These are phyloP conservation scores for Trametes hirsuta DNA, from an alignment of 1,284 basidiomycete genomes.

Conservation along the genomic window DNA sequence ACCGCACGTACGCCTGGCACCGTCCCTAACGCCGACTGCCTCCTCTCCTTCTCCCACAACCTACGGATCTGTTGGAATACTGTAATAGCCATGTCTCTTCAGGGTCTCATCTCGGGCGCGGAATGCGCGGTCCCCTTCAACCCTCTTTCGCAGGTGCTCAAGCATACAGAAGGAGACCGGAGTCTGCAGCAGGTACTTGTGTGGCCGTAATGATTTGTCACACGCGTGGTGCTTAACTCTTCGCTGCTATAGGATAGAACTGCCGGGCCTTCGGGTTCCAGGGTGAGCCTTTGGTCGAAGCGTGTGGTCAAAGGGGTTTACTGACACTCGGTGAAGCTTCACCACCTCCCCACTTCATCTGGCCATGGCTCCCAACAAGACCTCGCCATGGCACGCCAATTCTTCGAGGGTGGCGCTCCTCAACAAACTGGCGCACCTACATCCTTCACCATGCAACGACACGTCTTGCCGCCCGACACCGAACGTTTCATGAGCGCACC, in stretches of 20 bases:
- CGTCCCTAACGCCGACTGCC: conserved; percentile 11
- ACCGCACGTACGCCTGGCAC: background rate
- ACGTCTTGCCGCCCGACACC: conserved; percentile 44
- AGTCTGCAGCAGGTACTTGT: conserved; percentile 76
- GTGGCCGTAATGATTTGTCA: conserved; percentile 25
- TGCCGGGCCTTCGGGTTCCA: conserved; percentile 70
- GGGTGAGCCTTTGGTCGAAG: conserved; percentile 45
- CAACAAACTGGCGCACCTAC: conserved; percentile 34
- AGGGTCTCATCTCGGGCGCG: conserved; percentile 85
- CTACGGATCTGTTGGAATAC: background rate
- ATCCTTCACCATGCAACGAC: conserved; percentile 35
- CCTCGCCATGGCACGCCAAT: conserved; percentile 74
- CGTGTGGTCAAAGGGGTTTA: background rate
- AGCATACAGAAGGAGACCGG: conserved; percentile 90
- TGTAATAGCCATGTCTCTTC: conserved; percentile 60
- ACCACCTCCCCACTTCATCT: conserved; percentile 66
- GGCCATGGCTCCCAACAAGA: conserved; percentile 61
- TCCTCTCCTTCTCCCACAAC: background rate
- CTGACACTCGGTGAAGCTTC: conserved; percentile 50
- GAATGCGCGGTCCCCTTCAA: conserved; percentile 89
- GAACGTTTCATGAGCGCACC: conserved; percentile 35
- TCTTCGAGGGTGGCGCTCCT: conserved; percentile 59
- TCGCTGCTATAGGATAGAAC: conserved; percentile 62
- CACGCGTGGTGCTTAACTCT: background rate
- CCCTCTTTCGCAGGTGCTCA: conserved; percentile 88